Percentiles rank a stretch among this genome's conserved stretches.
Evolutionary conservation across 225 moss, liverwort and hornwort genomes (phyloP).

Genomic region (Polytrichum formosum): DNA sequence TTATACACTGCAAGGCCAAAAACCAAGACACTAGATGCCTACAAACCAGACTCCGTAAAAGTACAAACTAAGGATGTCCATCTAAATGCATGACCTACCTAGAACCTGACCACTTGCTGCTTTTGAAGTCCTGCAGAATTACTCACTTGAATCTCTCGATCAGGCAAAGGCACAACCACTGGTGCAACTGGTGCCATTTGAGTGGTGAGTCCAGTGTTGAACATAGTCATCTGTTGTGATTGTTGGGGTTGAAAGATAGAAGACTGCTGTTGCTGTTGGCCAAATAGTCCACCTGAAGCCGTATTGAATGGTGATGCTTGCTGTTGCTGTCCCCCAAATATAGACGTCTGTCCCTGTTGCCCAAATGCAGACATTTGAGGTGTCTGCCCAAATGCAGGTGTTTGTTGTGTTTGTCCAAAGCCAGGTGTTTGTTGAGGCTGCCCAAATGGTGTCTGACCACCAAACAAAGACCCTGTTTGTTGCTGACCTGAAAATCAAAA

Average conservation of each 20-base stretch:
- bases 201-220: slow-evolving; percentile 67
- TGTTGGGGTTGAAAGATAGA: slow-evolving; percentile 48
- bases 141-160: slow-evolving; percentile 85
- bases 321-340: slow-evolving; percentile 47
- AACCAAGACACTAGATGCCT: too few relatives aligned
- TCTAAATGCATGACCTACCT: background rate
- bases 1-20: too few relatives aligned
- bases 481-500: slow-evolving; percentile 40
- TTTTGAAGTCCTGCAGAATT: background rate
- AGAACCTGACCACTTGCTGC: background rate
- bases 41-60: too few relatives aligned
- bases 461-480: slow-evolving; percentile 55
- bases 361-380: slow-evolving; percentile 43
- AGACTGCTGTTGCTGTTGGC: slow-evolving; percentile 52
- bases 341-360: slow-evolving; percentile 30
- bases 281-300: slow-evolving; percentile 41
- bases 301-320: slow-evolving; percentile 45
- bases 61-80: too few relatives aligned
- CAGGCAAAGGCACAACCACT: slow-evolving; percentile 76
- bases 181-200: slow-evolving; percentile 99
- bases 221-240: slow-evolving; percentile 55
- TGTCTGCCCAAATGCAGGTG: slow-evolving; percentile 34
- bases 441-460: slow-evolving; percentile 63
- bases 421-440: slow-evolving; percentile 44
- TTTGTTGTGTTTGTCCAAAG: slow-evolving; percentile 43